Percentiles rank a stretch among this genome's conserved stretches.
These are phyloP conservation scores for Amanita phalloides DNA, from an alignment of 768 basidiomycete species.

Conservation along the genomic window DNA sequence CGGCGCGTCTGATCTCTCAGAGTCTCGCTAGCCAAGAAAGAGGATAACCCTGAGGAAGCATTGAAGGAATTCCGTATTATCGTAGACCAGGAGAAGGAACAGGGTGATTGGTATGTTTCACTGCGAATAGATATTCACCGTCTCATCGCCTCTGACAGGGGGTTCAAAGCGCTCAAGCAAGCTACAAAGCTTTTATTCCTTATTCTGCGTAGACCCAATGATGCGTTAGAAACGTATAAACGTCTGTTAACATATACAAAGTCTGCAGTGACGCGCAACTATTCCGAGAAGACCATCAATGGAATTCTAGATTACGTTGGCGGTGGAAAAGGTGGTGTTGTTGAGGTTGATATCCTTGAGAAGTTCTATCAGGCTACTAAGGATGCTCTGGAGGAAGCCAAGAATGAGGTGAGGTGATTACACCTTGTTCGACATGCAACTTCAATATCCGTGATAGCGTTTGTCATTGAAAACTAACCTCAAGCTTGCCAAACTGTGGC, in stretches of 20 bases:
- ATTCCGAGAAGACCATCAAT: constrained; percentile 98
- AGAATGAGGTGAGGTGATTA: constrained; percentile 69
- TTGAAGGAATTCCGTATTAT: constrained; percentile 83
- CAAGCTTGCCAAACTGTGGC: constrained; percentile 95
- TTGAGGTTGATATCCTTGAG: constrained; percentile 82
- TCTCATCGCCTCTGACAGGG: constrained; percentile 41
- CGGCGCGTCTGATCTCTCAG: constrained; percentile 6
- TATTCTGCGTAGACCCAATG: constrained; percentile 61
- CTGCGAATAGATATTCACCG: background rate
- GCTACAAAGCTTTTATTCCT: constrained; percentile 91
- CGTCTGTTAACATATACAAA: constrained; percentile 90
- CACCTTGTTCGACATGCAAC: background rate
- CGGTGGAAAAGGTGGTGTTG: constrained; percentile 67
- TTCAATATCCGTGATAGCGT: constrained; percentile 38
- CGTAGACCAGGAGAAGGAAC: constrained; percentile 84
- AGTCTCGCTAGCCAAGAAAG: constrained; percentile 66
- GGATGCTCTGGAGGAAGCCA: constrained; percentile 82
- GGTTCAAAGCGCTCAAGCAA: constrained; percentile 98
- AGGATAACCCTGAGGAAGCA: constrained; percentile 88
- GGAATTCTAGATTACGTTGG: constrained; percentile 97
- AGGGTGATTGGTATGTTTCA: constrained; percentile 76
- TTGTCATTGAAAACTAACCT: constrained; percentile 92
- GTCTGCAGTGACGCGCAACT: constrained; percentile 88
- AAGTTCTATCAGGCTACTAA: constrained; percentile 94
- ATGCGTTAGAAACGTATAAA: constrained; percentile 80